Evolutionary conservation across 1,284 basidiomycete genomes (phyloP).

Genomic region (Apiotrichum montevideense): DNA sequence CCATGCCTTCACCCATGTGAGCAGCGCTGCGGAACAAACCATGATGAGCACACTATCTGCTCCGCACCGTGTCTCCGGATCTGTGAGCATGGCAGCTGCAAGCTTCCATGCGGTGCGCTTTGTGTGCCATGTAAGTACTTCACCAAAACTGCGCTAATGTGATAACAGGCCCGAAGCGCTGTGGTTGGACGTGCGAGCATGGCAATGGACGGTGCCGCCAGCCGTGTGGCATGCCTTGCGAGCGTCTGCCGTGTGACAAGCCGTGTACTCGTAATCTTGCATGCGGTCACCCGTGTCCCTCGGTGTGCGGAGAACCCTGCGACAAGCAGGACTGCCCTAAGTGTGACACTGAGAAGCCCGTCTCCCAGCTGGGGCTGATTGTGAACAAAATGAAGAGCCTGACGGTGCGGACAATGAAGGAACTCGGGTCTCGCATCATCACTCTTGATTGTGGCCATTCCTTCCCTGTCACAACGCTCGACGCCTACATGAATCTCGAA

Average conservation of each 20-base stretch:
- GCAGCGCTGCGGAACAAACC: neutral
- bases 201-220: constrained; percentile 52
- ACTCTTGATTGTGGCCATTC: constrained; percentile 60
- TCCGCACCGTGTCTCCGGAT: neutral
- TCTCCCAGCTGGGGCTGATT: too few species aligned
- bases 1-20: neutral
- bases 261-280: constrained; percentile 51
- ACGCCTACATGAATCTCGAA: constrained; percentile 55
- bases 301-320: constrained; percentile 67
- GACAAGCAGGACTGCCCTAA: constrained; percentile 53
- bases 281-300: constrained; percentile 61
- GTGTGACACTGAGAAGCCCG: constrained; percentile 38
- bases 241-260: constrained; percentile 60
- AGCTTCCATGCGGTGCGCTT: neutral
- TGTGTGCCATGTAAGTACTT: constrained; percentile 1
- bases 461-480: constrained; percentile 66
- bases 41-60: neutral
- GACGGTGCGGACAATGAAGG: too few species aligned
- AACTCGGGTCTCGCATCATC: constrained; percentile 49
- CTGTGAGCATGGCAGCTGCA: neutral
- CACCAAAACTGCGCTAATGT: neutral
- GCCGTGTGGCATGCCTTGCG: constrained; percentile 67
- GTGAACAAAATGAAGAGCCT: too few species aligned
- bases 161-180: constrained; percentile 8
- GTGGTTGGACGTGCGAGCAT: constrained; percentile 54